Base-by-base conservation (phyloP, 176 grass and related monocot genomes). In the Zoysia pacifica region DNA sequence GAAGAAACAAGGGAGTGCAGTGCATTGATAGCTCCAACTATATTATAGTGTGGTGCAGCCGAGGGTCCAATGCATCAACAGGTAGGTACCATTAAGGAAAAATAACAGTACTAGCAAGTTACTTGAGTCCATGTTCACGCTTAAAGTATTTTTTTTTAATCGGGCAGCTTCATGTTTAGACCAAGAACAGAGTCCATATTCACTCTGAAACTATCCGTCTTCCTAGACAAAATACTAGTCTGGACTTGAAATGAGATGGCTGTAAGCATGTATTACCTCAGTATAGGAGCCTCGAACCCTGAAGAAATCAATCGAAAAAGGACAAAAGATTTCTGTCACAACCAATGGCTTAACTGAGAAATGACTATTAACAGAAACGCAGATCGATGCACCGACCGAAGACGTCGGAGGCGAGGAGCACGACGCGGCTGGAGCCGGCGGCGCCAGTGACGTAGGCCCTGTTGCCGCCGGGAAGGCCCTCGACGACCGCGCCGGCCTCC, bases 271-370 rank as follows among this genome's bases (percentile, higher is more conserved):
- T 4, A 3, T 13, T 49, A 85, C 83, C 83, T 85, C 7, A 85
- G 70, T 45, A 85, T 35, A 3, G 83, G 83, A 13, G 69, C 83
- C 65, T 85, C 67, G 50, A 74, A 85, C 19, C 83, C 83, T 79
- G 74, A 11, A 48, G 38, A 62, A 70, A 70, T 45, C 11, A 9
- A 53, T 6, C 7, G 41, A 39, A 37, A 41, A 55, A 9, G 39
- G 37, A 54, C 11, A 55, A 7, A 9, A 53, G 0, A 1, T 72
- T 40, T 1, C 13, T 18, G 7, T 73, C 36, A 73, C 0, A 41
- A 39, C 14, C 8, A 15, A 1, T 41, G 1, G 6, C 13, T 50
- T 3, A 5, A 73, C 0, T 69, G 14, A 11, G 59, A 36, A 36
- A 35, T 36, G 19, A 28, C 7, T 5, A 6, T 4, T 9, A 6